Base-by-base conservation (phyloP, 495 filamentous ascomycete species). In the Aspergillus ostianus region DNA sequence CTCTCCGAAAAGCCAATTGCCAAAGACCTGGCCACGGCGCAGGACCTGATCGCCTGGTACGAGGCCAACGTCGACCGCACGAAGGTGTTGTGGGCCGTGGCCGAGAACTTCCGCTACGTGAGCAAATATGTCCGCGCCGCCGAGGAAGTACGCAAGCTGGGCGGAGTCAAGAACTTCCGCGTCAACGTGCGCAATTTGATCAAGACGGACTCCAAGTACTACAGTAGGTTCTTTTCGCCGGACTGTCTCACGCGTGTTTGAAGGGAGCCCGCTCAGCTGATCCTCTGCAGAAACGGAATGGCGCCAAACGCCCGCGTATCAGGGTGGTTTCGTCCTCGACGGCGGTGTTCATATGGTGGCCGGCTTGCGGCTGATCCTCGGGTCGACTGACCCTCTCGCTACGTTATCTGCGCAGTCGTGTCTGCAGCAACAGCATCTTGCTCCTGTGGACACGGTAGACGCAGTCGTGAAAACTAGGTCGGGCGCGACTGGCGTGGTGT, bases 1-100 rank as follows among this genome's bases (percentile, higher is more conserved):
- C 72, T 93, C 0, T 86, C 87, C n/a, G 91, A 95, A 72, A 95
- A 94, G 70, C 90, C 91, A 18, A 83, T 93, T 45, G 89, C 90
- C 0, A 80, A 82, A 64, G 84, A 91, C 67, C 64, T 91, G 19
- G 74, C 77, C 3, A 76, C 82, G 0, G 90, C 87, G 9, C 75
- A 77, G 44, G 77, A 85, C 29, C 79, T 94, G 30, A 68, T 91
- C 45, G 53, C 77, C 8, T 90, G 83, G 78, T 90, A 88, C 64
- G 70, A 80, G 52, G 64, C 73, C 44, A 76, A 80, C 13, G 79
- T 81, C 32, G 73, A 79, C 53, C 62, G 67, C 17, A 69, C 59
- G 27, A 81, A 81, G 56, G 75, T 80, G 0, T 72, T 78, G 54
- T 88, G 88, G 75, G 79, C 76, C 19, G 85, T 93, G 15, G 91